Evolutionary conservation across 352 stramenopile genomes (phyloP).

Genomic region (Phytophthora europaea): DNA sequence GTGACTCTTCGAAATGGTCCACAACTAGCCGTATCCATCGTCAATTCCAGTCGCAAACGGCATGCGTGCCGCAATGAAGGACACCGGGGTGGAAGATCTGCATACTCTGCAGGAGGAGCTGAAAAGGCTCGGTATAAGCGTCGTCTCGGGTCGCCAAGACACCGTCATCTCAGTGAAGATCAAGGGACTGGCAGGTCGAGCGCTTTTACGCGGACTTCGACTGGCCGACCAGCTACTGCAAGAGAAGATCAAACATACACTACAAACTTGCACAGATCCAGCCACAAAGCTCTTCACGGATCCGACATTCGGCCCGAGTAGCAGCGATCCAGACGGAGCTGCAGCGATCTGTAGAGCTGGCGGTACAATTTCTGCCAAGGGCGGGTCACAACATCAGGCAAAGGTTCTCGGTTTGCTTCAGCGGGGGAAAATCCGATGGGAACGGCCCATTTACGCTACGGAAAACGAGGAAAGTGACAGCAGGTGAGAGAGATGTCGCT

Average conservation of each 20-base stretch:
- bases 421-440: slow-evolving; percentile 83
- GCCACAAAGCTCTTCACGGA: slow-evolving; percentile 75
- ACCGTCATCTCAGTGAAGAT: slow-evolving; percentile 84
- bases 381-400: slow-evolving; percentile 76
- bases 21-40: slow-evolving; percentile 16
- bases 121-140: slow-evolving; percentile 78
- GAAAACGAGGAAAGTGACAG: slow-evolving; percentile 40
- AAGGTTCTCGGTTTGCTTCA: slow-evolving; percentile 80
- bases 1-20: no score
- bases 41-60: slow-evolving; percentile 12
- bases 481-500: slow-evolving; percentile 21
- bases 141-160: slow-evolving; percentile 81
- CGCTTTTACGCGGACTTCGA: slow-evolving; percentile 60
- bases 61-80: slow-evolving; percentile 27
- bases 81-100: slow-evolving; percentile 40
- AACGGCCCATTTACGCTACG: slow-evolving; percentile 69
- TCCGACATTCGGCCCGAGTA: slow-evolving; percentile 82
- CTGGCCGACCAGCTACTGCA: slow-evolving; percentile 80
- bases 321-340: slow-evolving; percentile 64
- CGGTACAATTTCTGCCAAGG: slow-evolving; percentile 64
- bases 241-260: slow-evolving; percentile 75
- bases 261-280: slow-evolving; percentile 60
- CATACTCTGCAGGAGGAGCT: slow-evolving; percentile 80
- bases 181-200: slow-evolving; percentile 71
- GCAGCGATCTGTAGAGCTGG: slow-evolving; percentile 77